Percentiles rank a stretch among this genome's conserved stretches.
These are phyloP conservation scores for Chloris gayana DNA, from an alignment of 176 grass and related monocot genomes.

Conservation along the genomic window DNA sequence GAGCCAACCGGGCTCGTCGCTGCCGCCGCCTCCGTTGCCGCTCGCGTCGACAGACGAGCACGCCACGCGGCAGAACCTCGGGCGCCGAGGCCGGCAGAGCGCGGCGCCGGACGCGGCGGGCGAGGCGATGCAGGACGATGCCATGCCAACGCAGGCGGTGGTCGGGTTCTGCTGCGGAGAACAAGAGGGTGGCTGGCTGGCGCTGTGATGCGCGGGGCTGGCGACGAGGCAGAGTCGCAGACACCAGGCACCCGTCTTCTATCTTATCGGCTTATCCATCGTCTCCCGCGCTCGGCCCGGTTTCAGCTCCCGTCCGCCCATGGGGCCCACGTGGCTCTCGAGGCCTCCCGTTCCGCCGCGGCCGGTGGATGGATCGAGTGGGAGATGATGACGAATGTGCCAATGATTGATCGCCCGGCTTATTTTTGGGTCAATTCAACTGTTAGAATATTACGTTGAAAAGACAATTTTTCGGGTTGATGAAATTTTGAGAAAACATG, in stretches of 20 bases:
- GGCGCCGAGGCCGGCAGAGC: slow-evolving; percentile 5
- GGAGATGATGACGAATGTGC: not conserved
- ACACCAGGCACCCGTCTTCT: not conserved
- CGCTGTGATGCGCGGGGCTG: too few species aligned
- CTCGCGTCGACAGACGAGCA: slow-evolving; percentile 34
- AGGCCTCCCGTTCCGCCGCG: slow-evolving; percentile 11
- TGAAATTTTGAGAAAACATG: too few species aligned
- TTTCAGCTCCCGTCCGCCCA: slow-evolving; percentile 38
- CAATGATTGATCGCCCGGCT: not conserved
- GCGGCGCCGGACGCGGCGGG: slow-evolving; percentile 14
- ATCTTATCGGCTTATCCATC: slow-evolving; percentile 51
- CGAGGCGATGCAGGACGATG: slow-evolving; percentile 51
- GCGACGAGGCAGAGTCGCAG: not conserved
- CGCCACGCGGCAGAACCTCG: slow-evolving; percentile 35
- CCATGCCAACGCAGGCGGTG: slow-evolving; percentile 31
- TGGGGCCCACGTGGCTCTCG: slow-evolving; percentile 15
- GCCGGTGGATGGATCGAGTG: not conserved
- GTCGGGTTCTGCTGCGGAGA: not conserved
- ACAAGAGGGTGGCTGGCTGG: slow-evolving; percentile 21
- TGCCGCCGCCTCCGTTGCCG: not conserved
- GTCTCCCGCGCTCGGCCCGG: not conserved
- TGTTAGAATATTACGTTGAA: too few species aligned
- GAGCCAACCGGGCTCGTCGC: not conserved
- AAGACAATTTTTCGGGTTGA: too few species aligned
- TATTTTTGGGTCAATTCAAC: not conserved